These are phyloP conservation scores for Saturnispora sanitii DNA, from an alignment of 805 yeast species.

Conservation along the genomic window DNA sequence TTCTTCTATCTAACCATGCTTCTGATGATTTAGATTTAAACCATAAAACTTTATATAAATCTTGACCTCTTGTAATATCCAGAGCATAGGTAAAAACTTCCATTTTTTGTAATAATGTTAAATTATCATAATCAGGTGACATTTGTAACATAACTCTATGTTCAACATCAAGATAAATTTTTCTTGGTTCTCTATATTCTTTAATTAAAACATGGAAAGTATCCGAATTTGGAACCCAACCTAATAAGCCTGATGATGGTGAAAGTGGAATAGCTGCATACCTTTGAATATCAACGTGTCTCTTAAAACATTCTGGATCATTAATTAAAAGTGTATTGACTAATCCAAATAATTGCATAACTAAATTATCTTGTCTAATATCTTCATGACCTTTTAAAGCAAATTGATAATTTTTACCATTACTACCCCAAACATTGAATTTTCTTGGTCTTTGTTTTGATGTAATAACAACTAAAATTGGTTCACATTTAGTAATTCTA, in stretches of 20 bases:
- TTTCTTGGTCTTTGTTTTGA: slow-evolving; percentile 95
- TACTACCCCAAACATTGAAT: slow-evolving; percentile 70
- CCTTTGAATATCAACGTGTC: slow-evolving; percentile 87
- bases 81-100: slow-evolving; percentile 95
- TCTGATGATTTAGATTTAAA: slow-evolving; percentile 91
- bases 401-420: slow-evolving; percentile 83
- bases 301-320: slow-evolving; percentile 91
- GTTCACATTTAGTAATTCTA: slow-evolving; percentile 66
- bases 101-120: slow-evolving; percentile 83
- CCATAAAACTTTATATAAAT: slow-evolving; percentile 92
- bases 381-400: slow-evolving; percentile 93
- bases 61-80: slow-evolving; percentile 94
- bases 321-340: slow-evolving; percentile 83
- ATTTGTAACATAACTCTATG: slow-evolving; percentile 93
- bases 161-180: slow-evolving; percentile 82
- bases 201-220: slow-evolving; percentile 89
- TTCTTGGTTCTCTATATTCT: slow-evolving; percentile 87
- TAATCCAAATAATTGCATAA: slow-evolving; percentile 94
- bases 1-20: slow-evolving; percentile 95
- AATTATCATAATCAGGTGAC: slow-evolving; percentile 93
- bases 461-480: slow-evolving; percentile 75
- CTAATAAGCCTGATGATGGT: slow-evolving; percentile 91
- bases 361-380: slow-evolving; percentile 92
- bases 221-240: slow-evolving; percentile 97
- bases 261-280: slow-evolving; percentile 93